Percentiles rank a stretch among this genome's conserved stretches.
Evolutionary conservation across 495 filamentous ascomycete species (phyloP).

Genomic region (Penicillium lagena): DNA sequence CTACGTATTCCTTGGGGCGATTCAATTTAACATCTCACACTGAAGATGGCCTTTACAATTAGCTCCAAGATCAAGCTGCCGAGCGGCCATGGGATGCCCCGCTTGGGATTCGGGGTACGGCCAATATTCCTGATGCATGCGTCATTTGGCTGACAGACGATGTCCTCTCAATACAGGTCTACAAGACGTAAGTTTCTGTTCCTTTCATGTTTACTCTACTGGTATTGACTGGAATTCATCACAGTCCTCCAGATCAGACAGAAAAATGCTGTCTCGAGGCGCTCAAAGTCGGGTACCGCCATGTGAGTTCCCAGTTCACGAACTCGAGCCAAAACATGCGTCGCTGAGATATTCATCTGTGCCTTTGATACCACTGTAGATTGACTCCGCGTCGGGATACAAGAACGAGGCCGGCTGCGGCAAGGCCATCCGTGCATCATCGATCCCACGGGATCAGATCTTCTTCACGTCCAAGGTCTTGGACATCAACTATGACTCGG

Average conservation of each 20-base stretch:
- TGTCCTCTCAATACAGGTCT: constrained; percentile 42
- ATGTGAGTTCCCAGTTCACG: constrained; percentile 32
- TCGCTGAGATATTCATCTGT: too few relatives aligned
- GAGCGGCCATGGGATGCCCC: constrained; percentile 66
- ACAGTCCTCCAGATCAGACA: constrained; percentile 3
- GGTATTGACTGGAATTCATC: background rate
- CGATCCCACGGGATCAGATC: constrained; percentile 50
- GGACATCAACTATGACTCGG: constrained; percentile 45
- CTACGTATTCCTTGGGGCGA: too few relatives aligned
- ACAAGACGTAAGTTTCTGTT: constrained; percentile 49
- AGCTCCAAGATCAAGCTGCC: constrained; percentile 49
- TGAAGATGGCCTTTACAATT: constrained; percentile 11
- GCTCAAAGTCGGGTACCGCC: constrained; percentile 60
- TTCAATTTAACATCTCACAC: background rate
- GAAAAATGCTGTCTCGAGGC: constrained; percentile 38
- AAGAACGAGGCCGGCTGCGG: constrained; percentile 57
- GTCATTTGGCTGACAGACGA: constrained; percentile 1
- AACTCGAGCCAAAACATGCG: background rate
- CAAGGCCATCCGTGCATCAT: constrained; percentile 40
- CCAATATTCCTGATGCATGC: background rate
- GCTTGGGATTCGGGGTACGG: constrained; percentile 61
- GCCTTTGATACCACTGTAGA: constrained; percentile 5
- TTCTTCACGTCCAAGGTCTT: constrained; percentile 68
- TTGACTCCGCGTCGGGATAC: constrained; percentile 63
- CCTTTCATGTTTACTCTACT: too few relatives aligned